Conservation (phyloP, 1,284 basidiomycete species). For the Irpex lacteus region DNA sequence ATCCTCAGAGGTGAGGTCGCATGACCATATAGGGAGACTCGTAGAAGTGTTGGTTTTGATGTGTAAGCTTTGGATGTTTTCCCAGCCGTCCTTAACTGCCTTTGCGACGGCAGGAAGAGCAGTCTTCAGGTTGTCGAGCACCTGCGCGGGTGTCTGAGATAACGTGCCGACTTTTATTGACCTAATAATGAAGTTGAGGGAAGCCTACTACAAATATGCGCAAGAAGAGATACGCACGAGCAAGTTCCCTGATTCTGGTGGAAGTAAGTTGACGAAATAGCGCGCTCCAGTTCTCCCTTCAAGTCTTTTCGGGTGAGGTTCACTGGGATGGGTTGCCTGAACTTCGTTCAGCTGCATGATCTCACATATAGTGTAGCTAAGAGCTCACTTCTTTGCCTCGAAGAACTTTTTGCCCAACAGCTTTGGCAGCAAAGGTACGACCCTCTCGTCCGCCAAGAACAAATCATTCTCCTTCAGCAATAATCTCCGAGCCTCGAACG, state of each 20-base stretch:
- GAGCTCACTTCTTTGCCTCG: conserved; percentile 85
- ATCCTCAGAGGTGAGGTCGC: conserved; percentile 59
- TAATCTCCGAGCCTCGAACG: conserved; percentile 86
- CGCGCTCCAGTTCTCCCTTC: conserved; percentile 86
- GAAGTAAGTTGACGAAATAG: conserved; percentile 92
- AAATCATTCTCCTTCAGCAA: conserved; percentile 87
- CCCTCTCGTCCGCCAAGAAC: conserved; percentile 91
- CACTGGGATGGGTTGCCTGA: conserved; percentile 91
- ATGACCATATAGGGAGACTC: conserved; percentile 90
- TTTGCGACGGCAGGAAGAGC: conserved; percentile 79
- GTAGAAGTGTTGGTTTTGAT: conserved; percentile 88
- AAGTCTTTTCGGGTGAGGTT: conserved; percentile 83
- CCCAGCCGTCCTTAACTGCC: conserved; percentile 82
- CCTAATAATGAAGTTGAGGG: conserved; percentile 35
- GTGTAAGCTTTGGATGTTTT: conserved; percentile 86
- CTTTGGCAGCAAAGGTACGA: conserved; percentile 85
- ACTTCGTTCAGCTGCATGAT: neutral
- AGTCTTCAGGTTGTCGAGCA: conserved; percentile 76
- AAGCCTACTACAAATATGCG: neutral
- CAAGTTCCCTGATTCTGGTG: conserved; percentile 91
- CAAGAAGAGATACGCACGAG: conserved; percentile 54
- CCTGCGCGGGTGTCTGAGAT: conserved; percentile 70
- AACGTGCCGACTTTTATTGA: conserved; percentile 84
- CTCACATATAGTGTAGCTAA: neutral
- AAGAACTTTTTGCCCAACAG: conserved; percentile 91